Evolutionary conservation across 2,329 filamentous ascomycete genomes (phyloP), one percentile per base, ranked within the genome.

Genomic region (Aureobasidium melanogenum): DNA sequence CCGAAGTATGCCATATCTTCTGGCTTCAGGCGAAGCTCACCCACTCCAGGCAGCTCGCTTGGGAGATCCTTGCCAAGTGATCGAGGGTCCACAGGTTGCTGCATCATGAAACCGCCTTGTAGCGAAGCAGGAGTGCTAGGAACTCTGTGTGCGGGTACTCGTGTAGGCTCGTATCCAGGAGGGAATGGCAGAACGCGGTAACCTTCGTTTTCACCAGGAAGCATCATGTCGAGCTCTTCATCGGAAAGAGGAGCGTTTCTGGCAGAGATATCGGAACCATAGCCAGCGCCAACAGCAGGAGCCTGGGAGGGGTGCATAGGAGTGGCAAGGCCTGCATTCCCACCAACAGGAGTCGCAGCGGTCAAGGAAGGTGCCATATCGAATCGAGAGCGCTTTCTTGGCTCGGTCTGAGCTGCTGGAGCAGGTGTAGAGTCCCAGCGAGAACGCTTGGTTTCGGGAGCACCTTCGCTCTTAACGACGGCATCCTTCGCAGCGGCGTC

Each of bases 1-100:
- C 93, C 92, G 70, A 99, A 99, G 76, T 99, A 99, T 41, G 90
- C 87, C 91, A 97, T 97, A 74, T 99, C 94, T 74, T 99, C 94
- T 1, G 91, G 85, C 77, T 99, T 99, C 82, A 99, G 96, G 67
- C 97, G 92, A 56, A 99, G 78, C 73, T 99, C 94, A 41, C 92
- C 92, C 54, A 99, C 91, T 41, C 94, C 94, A 3, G 94, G 92
- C 39, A 99, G 97, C 71, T 97, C 93, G 4, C 91, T 96, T 9
- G 93, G 91, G 69, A 97, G 84, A 67, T 95, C 90, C 76, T 95
- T 96, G 67, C 91, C 91, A 70, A 93, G 84, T 54, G 89, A 80
- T 65, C 91, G 84, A 63, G 86, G 85, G 71, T 89, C 91, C 67
- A 95, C 91, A 9, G 91, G 89, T 67, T 99, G 91, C 72, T 97